Base-by-base conservation (phyloP, 176 grass and related monocot species). In the Aegilops sharonensis region DNA sequence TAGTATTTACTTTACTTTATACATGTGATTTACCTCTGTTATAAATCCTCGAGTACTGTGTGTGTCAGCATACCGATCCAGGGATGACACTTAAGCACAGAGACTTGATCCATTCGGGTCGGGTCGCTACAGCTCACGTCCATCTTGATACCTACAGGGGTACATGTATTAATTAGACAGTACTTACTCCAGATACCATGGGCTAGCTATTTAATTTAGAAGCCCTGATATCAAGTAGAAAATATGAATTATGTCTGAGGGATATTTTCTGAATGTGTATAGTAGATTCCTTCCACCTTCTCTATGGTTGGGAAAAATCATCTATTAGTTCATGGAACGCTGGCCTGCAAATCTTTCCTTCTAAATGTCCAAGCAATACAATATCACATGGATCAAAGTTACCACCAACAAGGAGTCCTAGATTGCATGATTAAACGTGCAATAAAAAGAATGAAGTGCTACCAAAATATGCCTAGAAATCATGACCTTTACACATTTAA, bases 361-460 rank as follows among this genome's bases (percentile, higher is more conserved):
- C 92, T 74, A 98, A 78, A 86, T 98, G 88, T 79, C 94, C 63
- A 15, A 95, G 86, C n/a, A 95, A 80, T 72, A 94, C 86, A 52
- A 87, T 37, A 83, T 94, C 90, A 66, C 91, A 92, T 7, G 96
- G 93, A 79, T 98, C 88, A 92, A 95, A 98, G 67, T 92, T 95
- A 56, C 94, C 93, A 73, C 93, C 92, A 91, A 65, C 84, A 66
- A 90, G 93, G 15, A 94, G 82, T 61, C 92, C 90, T 62, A 90
- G 93, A 92, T 92, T 95, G 71, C 78, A 78, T 25, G 87, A 35
- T 12, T 83, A 80, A 91, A 92, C 93, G 90, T 94, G 62, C 14
- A 89, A 39, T 54, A 92, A 42, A 42, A 72, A 75, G 37, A 79
- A 54, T 54, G 50, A 54, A 54, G 14, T 54, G 5, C 50, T 7